phyloP scores from a whole-genome alignment of 2,329 filamentous ascomycete genomes.

The Aspergillus clavatus region DNA sequence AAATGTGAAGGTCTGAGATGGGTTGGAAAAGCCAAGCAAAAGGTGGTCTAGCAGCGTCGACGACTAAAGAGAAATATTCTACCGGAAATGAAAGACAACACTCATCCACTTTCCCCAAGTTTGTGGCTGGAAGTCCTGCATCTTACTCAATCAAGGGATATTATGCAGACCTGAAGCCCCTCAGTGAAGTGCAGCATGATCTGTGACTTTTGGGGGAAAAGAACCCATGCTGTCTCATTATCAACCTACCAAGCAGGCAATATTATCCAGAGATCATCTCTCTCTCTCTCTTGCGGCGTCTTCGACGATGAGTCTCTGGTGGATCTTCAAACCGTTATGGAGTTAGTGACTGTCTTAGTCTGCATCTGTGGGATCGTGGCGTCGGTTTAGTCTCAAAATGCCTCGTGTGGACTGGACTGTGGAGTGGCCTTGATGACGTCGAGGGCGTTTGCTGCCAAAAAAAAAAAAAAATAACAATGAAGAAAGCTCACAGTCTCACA shows the following conservation, averaged over 20 bases:
- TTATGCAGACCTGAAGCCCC: no score
- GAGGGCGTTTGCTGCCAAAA: background rate
- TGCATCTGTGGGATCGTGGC: constrained; percentile 15
- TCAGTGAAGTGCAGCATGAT: no score
- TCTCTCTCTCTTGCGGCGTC: background rate
- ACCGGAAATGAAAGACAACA: no score
- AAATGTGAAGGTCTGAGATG: background rate
- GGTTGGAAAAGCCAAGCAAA: no score
- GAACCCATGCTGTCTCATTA: background rate
- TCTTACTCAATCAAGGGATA: constrained; percentile 6
- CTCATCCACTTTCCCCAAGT: no score
- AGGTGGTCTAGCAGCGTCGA: constrained; percentile 3
- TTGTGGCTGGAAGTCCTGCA: no score
- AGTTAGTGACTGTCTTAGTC: constrained; percentile 5
- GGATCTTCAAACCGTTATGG: constrained; percentile 8
- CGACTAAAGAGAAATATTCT: background rate
- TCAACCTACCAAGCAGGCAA: constrained; percentile 12
- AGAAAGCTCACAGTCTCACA: no score
- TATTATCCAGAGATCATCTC: constrained; percentile 6
- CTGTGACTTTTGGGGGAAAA: background rate
- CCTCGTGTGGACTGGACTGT: constrained; percentile 6
- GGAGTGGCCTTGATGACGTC: constrained; percentile 6
- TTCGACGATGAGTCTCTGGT: constrained; percentile 3
- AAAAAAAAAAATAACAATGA: no score
- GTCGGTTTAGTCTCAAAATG: constrained; percentile 8